Percentiles rank a stretch among this genome's conserved stretches.
These are phyloP conservation scores for Suillus subaureus DNA, from an alignment of 768 basidiomycete species.

Conservation along the genomic window DNA sequence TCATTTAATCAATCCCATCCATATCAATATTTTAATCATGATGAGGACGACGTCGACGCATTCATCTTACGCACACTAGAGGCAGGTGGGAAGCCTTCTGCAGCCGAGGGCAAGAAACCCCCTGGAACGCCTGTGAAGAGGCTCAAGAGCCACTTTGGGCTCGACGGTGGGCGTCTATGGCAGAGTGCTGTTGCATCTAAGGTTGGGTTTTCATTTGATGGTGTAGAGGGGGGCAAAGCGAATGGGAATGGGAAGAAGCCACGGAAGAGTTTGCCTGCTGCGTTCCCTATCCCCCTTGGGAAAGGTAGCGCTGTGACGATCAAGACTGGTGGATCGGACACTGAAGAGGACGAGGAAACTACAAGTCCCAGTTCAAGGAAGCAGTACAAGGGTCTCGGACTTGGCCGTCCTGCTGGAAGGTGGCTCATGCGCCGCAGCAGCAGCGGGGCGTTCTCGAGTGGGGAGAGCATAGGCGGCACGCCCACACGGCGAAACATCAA, in stretches of 20 bases:
- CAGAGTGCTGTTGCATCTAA: constrained; percentile 78
- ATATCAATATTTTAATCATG: constrained; percentile 23
- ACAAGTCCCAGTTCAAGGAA: constrained; percentile 61
- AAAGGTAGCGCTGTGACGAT: constrained; percentile 32
- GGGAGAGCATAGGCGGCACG: constrained; percentile 62
- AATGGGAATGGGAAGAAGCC: constrained; percentile 46
- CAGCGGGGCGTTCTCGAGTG: constrained; percentile 79
- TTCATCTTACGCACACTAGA: constrained; percentile 75
- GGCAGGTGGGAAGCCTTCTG: constrained; percentile 52
- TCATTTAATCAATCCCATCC: constrained; percentile 3
- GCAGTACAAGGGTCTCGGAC: constrained; percentile 64
- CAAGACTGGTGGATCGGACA: constrained; percentile 50
- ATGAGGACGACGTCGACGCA: constrained; percentile 56
- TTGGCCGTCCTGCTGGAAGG: constrained; percentile 55
- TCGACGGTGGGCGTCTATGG: constrained; percentile 68
- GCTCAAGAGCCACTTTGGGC: constrained; percentile 53
- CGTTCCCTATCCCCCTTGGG: constrained; percentile 51
- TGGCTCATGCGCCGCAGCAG: constrained; percentile 79
- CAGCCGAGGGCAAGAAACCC: constrained; percentile 54
- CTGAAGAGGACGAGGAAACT: constrained; percentile 61
- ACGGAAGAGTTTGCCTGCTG: constrained; percentile 77
- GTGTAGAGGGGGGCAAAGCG: constrained; percentile 37
- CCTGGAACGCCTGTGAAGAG: constrained; percentile 87
- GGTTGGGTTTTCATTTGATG: constrained; percentile 54
- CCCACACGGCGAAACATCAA: constrained; percentile 61